Evolutionary conservation across 2,329 filamentous ascomycete species (phyloP), one percentile per base, ranked within the genome.

Genomic region (Epichloe sp.): DNA sequence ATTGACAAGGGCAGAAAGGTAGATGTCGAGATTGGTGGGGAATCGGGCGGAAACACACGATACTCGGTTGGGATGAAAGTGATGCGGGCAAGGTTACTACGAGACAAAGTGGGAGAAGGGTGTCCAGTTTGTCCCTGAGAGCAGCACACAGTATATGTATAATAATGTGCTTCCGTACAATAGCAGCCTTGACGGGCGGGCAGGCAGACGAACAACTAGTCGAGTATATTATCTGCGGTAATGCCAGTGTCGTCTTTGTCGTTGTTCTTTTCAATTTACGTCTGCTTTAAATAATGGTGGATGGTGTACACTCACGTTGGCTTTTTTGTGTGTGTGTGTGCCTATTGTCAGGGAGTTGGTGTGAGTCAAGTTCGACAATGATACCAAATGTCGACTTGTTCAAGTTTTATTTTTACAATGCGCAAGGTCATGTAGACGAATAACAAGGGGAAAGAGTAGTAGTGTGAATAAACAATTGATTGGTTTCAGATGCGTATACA

Each of bases 51-150:
- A 15, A 66, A 65, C 51, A 65, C 67, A 26, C 75, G 77, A 7
- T 75, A 83, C 52, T 87, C 85, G 49, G 82, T 97, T 6, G 86
- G 88, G 0, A 80, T 84, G 34, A 96, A 96, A 68, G 88, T 95
- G 31, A 93, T 86, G 56, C 87, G 88, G 63, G 89, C 90, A 40
- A 78, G 88, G 56, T 65, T 95, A 50, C 68, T 95, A 53, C 77
- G 82, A 57, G 85, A 90, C 59, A 80, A 80, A 54, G 75, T 91
- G 37, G 70, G 74, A 44, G 76, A 74, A 8, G 83, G 83, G 0
- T 87, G 83, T 67, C 79, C 81, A 0, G 70, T 83, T 17, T 85
- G 81, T 59, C 61, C 19, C 26, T 36, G 36, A 41, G 46, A 44
- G 48, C 19, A 6, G 35, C 12, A 12, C 8, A 11, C 26, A 19